These are phyloP conservation scores for Aspergillus novofumigatus DNA, from an alignment of 2,329 filamentous ascomycete genomes.

Conservation along the genomic window DNA sequence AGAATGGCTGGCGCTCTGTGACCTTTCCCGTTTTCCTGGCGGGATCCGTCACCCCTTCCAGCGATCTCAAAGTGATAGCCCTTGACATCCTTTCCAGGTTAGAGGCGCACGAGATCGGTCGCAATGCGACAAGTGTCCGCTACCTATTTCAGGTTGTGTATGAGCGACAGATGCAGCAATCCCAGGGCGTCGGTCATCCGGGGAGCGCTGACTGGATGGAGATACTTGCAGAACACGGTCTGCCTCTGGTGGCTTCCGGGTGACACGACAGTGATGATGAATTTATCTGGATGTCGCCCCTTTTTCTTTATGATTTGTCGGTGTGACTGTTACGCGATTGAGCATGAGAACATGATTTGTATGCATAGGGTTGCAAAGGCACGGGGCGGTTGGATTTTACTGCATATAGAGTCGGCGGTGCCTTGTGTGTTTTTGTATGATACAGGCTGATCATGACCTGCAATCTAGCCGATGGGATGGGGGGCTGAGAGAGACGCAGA, in stretches of 20 bases:
- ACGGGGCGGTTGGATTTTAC: background rate
- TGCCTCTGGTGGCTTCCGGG: constrained; percentile 51
- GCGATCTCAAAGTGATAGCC: constrained; percentile 43
- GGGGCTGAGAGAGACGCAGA: background rate
- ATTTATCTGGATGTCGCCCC: constrained; percentile 12
- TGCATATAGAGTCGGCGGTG: background rate
- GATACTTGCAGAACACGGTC: constrained; percentile 42
- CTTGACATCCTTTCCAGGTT: constrained; percentile 48
- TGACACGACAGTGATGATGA: constrained; percentile 27
- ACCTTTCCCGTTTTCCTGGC: constrained; percentile 55
- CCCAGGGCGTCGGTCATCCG: constrained; percentile 37
- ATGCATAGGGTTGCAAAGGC: background rate
- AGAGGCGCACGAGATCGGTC: constrained; percentile 47
- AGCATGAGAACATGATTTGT: background rate
- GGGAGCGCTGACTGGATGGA: constrained; percentile 50
- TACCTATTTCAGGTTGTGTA: constrained; percentile 46
- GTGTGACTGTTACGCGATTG: background rate
- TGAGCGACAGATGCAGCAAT: constrained; percentile 44
- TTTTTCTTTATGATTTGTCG: constrained; percentile 7
- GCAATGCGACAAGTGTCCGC: constrained; percentile 45
- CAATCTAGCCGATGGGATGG: background rate
- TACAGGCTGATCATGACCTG: background rate
- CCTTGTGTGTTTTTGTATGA: background rate
- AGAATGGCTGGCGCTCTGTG: constrained; percentile 43
- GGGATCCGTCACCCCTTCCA: constrained; percentile 41